Conservation (phyloP, 2,329 filamentous ascomycete species). For the Aspergillus sp. region DNA sequence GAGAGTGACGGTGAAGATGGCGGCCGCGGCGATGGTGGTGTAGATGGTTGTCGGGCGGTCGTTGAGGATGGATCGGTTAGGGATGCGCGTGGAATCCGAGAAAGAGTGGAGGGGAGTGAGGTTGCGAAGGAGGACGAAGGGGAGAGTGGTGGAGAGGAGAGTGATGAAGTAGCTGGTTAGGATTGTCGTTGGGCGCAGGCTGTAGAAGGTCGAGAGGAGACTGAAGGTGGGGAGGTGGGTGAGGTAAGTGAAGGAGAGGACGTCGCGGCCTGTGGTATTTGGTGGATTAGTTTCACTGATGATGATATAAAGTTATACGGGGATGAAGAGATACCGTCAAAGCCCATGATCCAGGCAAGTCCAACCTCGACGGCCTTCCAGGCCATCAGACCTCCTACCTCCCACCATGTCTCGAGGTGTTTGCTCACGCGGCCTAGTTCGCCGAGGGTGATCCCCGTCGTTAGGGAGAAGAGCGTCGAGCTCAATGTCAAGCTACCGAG, state of each 20-base stretch:
- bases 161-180: conserved; percentile 67
- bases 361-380: conserved; percentile 67
- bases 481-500: conserved; percentile 62
- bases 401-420: conserved; percentile 61
- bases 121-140: conserved; percentile 74
- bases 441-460: conserved; percentile 60
- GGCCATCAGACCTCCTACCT: conserved; percentile 58
- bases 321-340: conserved; percentile 55
- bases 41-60: conserved; percentile 64
- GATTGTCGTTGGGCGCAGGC: conserved; percentile 63
- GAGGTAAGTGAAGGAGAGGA: conserved; percentile 66
- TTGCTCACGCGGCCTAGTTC: conserved; percentile 70
- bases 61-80: conserved; percentile 65
- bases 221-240: conserved; percentile 75
- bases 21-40: conserved; percentile 67
- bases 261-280: conserved; percentile 58
- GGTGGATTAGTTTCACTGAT: background rate
- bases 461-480: conserved; percentile 63
- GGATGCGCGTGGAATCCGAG: conserved; percentile 49
- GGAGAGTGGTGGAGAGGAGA: conserved; percentile 66
- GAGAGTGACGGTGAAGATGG: conserved; percentile 73
- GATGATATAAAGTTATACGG: background rate
- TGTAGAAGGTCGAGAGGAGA: conserved; percentile 77
- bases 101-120: conserved; percentile 58
- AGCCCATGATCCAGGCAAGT: conserved; percentile 71